Conservation (phyloP, 768 basidiomycete species). For the Agrocybe pediades region DNA sequence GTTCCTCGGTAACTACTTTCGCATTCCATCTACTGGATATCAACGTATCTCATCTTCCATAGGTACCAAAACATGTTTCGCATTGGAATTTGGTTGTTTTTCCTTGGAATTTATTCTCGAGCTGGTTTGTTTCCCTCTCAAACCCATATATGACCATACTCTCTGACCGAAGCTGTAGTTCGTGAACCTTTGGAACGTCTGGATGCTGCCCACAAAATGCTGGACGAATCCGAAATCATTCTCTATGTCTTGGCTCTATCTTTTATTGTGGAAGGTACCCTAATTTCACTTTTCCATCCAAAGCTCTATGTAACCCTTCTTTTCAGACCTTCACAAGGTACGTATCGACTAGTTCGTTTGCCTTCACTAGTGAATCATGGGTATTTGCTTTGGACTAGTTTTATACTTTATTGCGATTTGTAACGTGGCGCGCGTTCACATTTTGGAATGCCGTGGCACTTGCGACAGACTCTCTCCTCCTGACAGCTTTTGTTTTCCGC, state of each 20-base stretch:
- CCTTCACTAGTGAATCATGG: background rate
- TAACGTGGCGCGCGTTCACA: constrained; percentile 78
- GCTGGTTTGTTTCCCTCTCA: constrained; percentile 59
- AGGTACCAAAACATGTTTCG: constrained; percentile 89
- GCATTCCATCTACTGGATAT: background rate
- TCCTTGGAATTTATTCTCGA: constrained; percentile 80
- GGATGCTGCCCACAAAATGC: constrained; percentile 47
- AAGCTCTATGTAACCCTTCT: background rate
- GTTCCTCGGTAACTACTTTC: constrained; percentile 63
- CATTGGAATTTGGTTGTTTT: constrained; percentile 74
- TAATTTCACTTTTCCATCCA: background rate
- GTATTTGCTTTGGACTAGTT: constrained; percentile 43
- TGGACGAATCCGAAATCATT: constrained; percentile 80
- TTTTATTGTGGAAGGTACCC: constrained; percentile 76
- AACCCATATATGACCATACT: background rate
- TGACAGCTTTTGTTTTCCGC: constrained; percentile 76
- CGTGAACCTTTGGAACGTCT: constrained; percentile 76
- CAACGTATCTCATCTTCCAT: constrained; percentile 6
- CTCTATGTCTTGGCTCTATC: constrained; percentile 80
- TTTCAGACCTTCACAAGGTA: constrained; percentile 60
- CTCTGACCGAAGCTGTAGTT: no score
- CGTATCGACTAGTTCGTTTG: background rate
- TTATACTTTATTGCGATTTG: constrained; percentile 69
- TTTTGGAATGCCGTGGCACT: constrained; percentile 79
- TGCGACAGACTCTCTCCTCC: constrained; percentile 71